Percentiles rank a stretch among this genome's conserved stretches.
phyloP scores from a whole-genome alignment of 352 stramenopile species.

The Thraustochytrium striatum region DNA sequence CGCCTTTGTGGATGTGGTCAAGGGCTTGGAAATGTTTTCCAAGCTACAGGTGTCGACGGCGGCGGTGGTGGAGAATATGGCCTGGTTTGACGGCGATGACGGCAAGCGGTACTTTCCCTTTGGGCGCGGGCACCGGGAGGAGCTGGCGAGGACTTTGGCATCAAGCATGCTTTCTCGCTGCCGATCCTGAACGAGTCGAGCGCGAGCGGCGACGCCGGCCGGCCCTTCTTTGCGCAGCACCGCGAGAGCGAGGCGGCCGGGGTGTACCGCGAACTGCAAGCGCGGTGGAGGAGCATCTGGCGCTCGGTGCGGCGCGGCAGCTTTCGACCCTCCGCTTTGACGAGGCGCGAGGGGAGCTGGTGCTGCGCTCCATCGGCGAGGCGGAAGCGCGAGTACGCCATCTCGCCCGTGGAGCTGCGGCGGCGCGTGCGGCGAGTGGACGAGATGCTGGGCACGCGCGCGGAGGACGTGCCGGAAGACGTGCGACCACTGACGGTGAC shows the following conservation, averaged over 20 bases:
- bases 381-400: slow-evolving; percentile 4
- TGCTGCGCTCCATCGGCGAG: background rate
- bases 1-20: slow-evolving; percentile 96
- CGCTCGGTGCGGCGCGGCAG: too few relatives aligned
- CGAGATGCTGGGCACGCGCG: slow-evolving; percentile 19
- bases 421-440: slow-evolving; percentile 4
- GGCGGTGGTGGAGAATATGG: slow-evolving; percentile 99
- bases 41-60: slow-evolving; percentile 93
- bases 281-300: too few relatives aligned
- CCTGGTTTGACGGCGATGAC: slow-evolving; percentile 72
- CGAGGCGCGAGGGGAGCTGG: background rate
- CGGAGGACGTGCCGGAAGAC: slow-evolving; percentile 59
- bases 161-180: slow-evolving; percentile 44
- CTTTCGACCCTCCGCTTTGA: background rate
- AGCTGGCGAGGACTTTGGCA: slow-evolving; percentile 48
- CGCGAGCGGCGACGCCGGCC: slow-evolving; percentile 34
- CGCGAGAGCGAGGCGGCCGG: background rate
- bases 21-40: slow-evolving; percentile 97
- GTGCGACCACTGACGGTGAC: slow-evolving; percentile 63
- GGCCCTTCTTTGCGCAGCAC: background rate
- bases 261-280: background rate
- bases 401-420: slow-evolving; percentile 27
- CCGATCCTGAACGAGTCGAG: slow-evolving; percentile 45
- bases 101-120: slow-evolving; percentile 57
- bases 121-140: slow-evolving; percentile 47